phyloP scores from a whole-genome alignment of 345 rosid genomes.

The Angophora floribunda region DNA sequence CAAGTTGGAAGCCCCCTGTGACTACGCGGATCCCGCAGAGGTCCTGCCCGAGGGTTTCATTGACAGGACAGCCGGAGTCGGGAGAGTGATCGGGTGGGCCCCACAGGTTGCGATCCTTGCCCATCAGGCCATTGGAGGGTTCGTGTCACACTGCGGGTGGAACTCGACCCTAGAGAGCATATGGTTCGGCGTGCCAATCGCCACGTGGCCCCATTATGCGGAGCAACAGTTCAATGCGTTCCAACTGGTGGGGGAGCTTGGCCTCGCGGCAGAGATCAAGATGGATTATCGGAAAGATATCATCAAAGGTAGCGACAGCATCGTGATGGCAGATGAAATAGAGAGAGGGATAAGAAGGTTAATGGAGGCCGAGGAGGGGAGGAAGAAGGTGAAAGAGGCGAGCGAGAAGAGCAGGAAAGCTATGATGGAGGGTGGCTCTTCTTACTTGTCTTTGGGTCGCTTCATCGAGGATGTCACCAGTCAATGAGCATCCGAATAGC shows the following conservation, averaged over 20 bases:
- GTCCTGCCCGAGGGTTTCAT: slow-evolving; percentile 32
- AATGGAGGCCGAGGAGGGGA: slow-evolving; percentile 23
- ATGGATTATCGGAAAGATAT: not conserved
- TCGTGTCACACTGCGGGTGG: slow-evolving; percentile 57
- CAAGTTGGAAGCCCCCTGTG: not conserved
- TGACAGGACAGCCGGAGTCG: slow-evolving; percentile 17
- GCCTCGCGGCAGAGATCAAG: not conserved
- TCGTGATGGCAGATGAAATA: slow-evolving; percentile 6
- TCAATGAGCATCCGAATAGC: not conserved
- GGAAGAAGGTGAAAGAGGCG: slow-evolving; percentile 13
- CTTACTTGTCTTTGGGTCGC: slow-evolving; percentile 6
- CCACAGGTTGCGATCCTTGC: slow-evolving; percentile 13
- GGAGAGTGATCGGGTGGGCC: slow-evolving; percentile 36
- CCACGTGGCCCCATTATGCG: not conserved
- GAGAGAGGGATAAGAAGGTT: slow-evolving; percentile 23
- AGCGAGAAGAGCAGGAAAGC: slow-evolving; percentile 17
- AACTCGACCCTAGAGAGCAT: slow-evolving; percentile 39
- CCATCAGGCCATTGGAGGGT: slow-evolving; percentile 27
- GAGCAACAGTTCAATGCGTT: not conserved
- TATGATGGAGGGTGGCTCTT: slow-evolving; percentile 39
- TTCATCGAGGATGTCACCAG: slow-evolving; percentile 14
- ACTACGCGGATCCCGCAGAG: slow-evolving; percentile 5
- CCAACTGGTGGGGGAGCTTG: not conserved
- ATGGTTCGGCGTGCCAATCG: not conserved
- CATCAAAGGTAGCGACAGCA: not conserved